Evolutionary conservation across 2,329 filamentous ascomycete species (phyloP), one percentile per base, ranked within the genome.

Genomic region (Coniochaeta ligniaria): DNA sequence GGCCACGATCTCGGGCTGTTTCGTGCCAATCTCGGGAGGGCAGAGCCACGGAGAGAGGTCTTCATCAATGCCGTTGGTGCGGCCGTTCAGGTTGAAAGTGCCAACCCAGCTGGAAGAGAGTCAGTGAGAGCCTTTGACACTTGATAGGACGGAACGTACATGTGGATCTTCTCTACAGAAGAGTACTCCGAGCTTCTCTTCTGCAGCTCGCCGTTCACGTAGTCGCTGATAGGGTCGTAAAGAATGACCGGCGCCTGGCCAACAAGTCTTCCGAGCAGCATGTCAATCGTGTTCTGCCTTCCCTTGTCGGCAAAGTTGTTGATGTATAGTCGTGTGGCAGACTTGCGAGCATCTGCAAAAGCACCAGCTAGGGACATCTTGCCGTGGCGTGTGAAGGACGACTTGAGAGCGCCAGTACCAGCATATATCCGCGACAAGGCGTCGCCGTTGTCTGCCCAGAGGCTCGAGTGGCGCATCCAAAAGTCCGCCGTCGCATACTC

Each of bases 391-490:
- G 95, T 99, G 68, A 96, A 98, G 0, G 93, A 97, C 2, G 92
- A 93, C 73, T 98, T 99, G 52, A 99, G 78, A 17, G 95, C 95
- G 5, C 95, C 95, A 3, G 95, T 99, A 26, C 95, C 95, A 9
- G 95, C 95, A 71, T 99, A 99, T 28, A 97, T 98, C 69, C 92
- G 91, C 14, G 93, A 97, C 56, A 99, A 75, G 6, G 90, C 89
- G 76, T 99, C 95, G 24, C 95, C 95, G 70, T 97, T 98, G 73
- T 99, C 95, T 36, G 95, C 95, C 95, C 95, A 99, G 1, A 99
- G 81, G 63, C 87, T 95, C 9, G 92, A 93, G 75, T 99, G 95
- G 57, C 91, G 83, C 76, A 91, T 89, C 90, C 93, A 96, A 68
- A 98, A 93, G 69, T 98, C 93, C 0, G 87, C 83, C 11, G 82